Evolutionary conservation across 2,329 filamentous ascomycete species (phyloP), one percentile per base, ranked within the genome.

Genomic region (Sporothrix variecibatus): DNA sequence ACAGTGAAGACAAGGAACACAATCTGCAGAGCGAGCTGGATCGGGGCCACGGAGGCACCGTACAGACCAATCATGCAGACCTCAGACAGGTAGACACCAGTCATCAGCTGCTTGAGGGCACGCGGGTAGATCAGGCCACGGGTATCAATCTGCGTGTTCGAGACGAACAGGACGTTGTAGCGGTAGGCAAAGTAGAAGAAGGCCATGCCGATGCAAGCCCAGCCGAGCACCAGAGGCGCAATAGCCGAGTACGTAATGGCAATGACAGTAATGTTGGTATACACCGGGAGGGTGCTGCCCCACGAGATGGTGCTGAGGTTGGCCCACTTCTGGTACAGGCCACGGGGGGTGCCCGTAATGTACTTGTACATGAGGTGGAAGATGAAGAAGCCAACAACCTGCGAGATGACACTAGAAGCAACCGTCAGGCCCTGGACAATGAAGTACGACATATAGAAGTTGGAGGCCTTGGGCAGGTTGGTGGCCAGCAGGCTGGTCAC

Each of bases 371-470:
- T 85, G 6, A 97, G 80, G 70, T 90, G 90, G 80, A 92, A 93
- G 40, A 97, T 82, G 65, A 95, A 82, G 70, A 98, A 87, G 20
- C 94, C 94, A 17, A 86, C 84, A 0, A 87, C 81, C 78, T 97
- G 94, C 2, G 97, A 86, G 5, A 98, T 82, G 0, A 93, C 88
- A 65, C 91, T 89, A 0, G 93, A 88, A 3, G 94, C 92, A 75
- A 95, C 90, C 1, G 91, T 92, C 74, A 98, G 82, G 46, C 95
- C 97, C 82, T 98, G 96, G 2, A 99, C 89, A 43, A 98, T 90
- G 77, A 99, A 97, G 84, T 98, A 99, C 0, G 92, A 94, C 26
- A 98, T 91, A 82, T 98, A 99, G 80, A 98, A 97, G 83, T 97
- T 98, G 75, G 94, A 95, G 0, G 94, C 91, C 73, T 89, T 91